Evolutionary conservation across 306 rosid genomes (phyloP).

Genomic region (Lathyrus tuberosus): DNA sequence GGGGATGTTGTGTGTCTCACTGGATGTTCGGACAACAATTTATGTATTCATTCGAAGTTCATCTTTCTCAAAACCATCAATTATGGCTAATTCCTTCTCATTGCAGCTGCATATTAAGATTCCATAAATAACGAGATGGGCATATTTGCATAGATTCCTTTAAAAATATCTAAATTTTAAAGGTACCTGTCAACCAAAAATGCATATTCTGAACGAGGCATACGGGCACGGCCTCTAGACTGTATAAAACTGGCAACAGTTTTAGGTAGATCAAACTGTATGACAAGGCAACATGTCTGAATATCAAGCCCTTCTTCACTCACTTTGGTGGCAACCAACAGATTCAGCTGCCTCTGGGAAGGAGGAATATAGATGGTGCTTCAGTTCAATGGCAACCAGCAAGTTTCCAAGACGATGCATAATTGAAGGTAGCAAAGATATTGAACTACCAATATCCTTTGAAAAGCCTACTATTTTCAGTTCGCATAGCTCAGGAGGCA

Average conservation of each 20-base stretch:
- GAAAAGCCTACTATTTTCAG: too few relatives aligned
- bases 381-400: too few relatives aligned
- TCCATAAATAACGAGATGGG: constrained; percentile 26
- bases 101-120: constrained; percentile 59
- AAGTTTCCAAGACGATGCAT: too few relatives aligned
- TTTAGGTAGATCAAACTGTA: constrained; percentile 96
- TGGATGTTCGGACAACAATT: constrained; percentile 61
- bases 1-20: constrained; percentile 53
- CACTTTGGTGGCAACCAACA: constrained; percentile 93
- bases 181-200: constrained; percentile 89
- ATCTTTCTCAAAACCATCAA: constrained; percentile 59
- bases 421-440: too few relatives aligned
- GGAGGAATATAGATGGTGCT: too few relatives aligned
- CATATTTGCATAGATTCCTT: constrained; percentile 34
- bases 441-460: too few relatives aligned
- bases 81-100: constrained; percentile 68
- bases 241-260: constrained; percentile 98
- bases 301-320: constrained; percentile 99
- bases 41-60: constrained; percentile 75
- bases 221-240: constrained; percentile 98
- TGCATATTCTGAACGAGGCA: constrained; percentile 86
- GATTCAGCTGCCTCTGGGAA: constrained; percentile 94
- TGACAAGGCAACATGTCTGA: constrained; percentile 94
- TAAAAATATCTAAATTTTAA: constrained; percentile 29
- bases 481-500: too few relatives aligned